Evolutionary conservation across 345 rosid genomes (phyloP), one percentile per base, ranked within the genome.

Genomic region (Microthlaspi erraticum): DNA sequence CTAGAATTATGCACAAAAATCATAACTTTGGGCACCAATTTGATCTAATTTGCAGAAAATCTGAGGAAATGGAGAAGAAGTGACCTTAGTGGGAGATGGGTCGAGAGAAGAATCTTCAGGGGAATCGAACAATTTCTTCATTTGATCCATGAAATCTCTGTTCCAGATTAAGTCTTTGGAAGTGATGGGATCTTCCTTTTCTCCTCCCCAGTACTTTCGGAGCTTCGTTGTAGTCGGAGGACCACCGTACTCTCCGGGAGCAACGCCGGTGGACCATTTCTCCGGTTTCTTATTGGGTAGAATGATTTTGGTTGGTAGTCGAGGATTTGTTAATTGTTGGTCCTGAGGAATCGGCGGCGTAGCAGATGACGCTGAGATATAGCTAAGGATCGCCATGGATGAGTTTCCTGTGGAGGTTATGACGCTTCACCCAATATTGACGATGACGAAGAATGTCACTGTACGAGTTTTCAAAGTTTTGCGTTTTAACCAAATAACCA

Each of bases 171-270:
- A 93, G 53, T 91, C 94, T 65, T 84, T 88, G 10, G 98, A 93
- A 52, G 84, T 86, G 42, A 91, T 80, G 52, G 98, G 98, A 78
- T 93, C 98, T 37, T 86, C 90, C 11, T 71, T 77, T 70, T 91
- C 87, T 29, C 97, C 95, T 13, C 92, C 94, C 98, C 97, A 91
- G 80, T 84, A 88, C 83, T 87, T 91, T 8, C 94, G 84, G 13
- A 81, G 91, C 86, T 85, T 85, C 1, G 96, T 49, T 60, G 89
- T 77, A 36, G 91, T 72, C 26, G 96, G 93, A 29, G 97, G 96
- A 61, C 97, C 97, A 20, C 92, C 98, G 68, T 91, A 90, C 3
- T 90, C 98, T 12, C 97, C 98, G 0, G 96, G 97, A 56, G 97
- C 89, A n/a, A 83, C 80, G 33, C 94, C 96, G 54, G 96, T 87